Evolutionary conservation across 2,329 filamentous ascomycete genomes (phyloP).

Genomic region (Cucurbitaria berberidis): DNA sequence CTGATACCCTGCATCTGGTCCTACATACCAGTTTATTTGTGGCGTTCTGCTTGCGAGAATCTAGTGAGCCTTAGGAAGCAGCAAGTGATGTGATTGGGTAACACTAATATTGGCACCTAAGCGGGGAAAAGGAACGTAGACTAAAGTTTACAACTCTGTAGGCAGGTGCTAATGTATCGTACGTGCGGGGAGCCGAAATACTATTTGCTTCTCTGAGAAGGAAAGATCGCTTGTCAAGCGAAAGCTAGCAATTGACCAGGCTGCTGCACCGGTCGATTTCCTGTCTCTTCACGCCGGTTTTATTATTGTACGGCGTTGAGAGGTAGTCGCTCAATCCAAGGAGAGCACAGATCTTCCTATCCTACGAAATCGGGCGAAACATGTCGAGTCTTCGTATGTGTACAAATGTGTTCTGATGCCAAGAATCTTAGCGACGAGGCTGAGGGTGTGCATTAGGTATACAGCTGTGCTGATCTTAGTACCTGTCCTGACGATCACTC

Average conservation of each 20-base stretch:
- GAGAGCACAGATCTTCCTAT: background rate
- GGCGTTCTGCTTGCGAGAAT: background rate
- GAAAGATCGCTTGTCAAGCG: background rate
- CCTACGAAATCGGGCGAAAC: background rate
- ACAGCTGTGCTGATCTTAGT: background rate
- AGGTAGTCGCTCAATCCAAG: background rate
- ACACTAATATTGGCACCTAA: background rate
- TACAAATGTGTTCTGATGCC: background rate
- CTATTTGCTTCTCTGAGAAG: background rate
- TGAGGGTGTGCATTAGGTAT: too few species aligned
- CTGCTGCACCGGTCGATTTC: background rate
- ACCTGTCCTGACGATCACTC: background rate
- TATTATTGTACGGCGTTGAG: background rate
- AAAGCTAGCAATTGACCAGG: background rate
- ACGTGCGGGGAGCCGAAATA: background rate
- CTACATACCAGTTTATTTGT: conserved; percentile 1
- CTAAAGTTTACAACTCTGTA: background rate
- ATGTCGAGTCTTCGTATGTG: background rate
- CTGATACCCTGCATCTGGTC: background rate
- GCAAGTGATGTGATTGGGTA: background rate
- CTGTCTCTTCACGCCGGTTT: background rate
- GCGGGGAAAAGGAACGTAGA: background rate
- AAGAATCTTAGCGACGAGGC: background rate
- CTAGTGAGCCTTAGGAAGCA: background rate
- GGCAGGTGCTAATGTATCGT: background rate